A percentile compares a stretch with the other conserved stretches of the same genome.
Evolutionary conservation across 495 filamentous ascomycete species (phyloP).

Genomic region (Penicillium angulare): DNA sequence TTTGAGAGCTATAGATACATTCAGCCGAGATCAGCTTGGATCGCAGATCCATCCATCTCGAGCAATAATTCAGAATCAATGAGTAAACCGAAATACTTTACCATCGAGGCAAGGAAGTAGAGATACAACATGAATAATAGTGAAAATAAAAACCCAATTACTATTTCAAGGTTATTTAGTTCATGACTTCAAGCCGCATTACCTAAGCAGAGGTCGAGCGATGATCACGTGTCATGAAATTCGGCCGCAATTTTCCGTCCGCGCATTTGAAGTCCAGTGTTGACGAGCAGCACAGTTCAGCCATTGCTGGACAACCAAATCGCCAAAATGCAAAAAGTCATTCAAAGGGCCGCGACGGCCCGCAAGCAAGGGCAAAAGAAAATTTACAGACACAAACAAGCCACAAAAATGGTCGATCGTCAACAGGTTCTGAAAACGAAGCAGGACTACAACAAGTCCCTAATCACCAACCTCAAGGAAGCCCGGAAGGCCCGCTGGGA

Average conservation of each 20-base stretch:
- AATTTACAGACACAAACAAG: conserved; percentile 42
- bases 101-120: too few species aligned
- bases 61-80: too few species aligned
- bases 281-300: conserved; percentile 26
- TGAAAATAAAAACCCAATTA: too few species aligned
- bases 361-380: conserved; percentile 58
- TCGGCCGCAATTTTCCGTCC: conserved; percentile 41
- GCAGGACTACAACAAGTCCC: conserved; percentile 32
- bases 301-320: conserved; percentile 31
- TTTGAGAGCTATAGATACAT: too few species aligned
- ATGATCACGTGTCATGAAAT: conserved; percentile 23
- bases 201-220: too few species aligned
- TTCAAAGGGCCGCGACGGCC: conserved; percentile 65
- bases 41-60: too few species aligned
- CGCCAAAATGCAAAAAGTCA: conserved; percentile 69
- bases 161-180: too few species aligned
- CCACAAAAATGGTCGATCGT: conserved; percentile 29
- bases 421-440: conserved; percentile 33
- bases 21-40: too few species aligned
- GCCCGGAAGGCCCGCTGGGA: conserved; percentile 49
- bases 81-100: too few species aligned
- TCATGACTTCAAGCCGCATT: too few species aligned
- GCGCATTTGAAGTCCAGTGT: conserved; percentile 9
- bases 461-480: conserved; percentile 29
- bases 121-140: too few species aligned